phyloP scores from a whole-genome alignment of 2,329 filamentous ascomycete species.

The Neonectria sp. region DNA sequence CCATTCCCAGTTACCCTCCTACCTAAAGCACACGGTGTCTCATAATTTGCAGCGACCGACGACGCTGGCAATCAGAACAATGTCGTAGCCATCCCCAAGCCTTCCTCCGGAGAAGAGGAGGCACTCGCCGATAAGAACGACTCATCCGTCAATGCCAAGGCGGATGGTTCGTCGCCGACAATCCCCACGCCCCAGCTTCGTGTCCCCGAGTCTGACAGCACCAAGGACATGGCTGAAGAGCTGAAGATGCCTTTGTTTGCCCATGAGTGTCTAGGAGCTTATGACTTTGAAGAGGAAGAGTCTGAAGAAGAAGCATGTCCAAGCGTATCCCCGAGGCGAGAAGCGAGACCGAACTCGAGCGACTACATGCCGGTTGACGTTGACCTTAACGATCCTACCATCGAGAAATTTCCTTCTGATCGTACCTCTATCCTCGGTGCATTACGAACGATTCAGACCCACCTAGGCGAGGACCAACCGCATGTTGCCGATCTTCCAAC shows the following conservation, averaged over 20 bases:
- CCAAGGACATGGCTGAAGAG: constrained; percentile 36
- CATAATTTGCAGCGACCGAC: constrained; percentile 54
- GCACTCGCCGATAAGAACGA: constrained; percentile 27
- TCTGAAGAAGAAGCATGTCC: constrained; percentile 47
- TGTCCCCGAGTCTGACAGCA: constrained; percentile 13
- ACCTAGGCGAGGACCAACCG: constrained; percentile 58
- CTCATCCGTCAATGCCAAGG: constrained; percentile 27
- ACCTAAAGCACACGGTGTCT: background rate
- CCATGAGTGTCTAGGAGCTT: constrained; percentile 63
- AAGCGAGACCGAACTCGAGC: constrained; percentile 35
- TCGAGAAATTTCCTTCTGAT: constrained; percentile 65
- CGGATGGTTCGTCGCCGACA: background rate
- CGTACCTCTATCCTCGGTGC: constrained; percentile 61
- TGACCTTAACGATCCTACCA: constrained; percentile 63
- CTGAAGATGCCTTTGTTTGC: constrained; percentile 60
- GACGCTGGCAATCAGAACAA: constrained; percentile 65
- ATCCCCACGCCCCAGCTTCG: background rate
- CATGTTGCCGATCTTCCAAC: constrained; percentile 54
- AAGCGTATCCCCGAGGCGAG: constrained; percentile 36
- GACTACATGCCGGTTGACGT: constrained; percentile 37
- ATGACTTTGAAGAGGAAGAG: constrained; percentile 53
- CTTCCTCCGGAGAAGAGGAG: constrained; percentile 37
- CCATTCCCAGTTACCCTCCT: background rate
- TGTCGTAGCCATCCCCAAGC: constrained; percentile 51
- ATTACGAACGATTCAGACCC: constrained; percentile 62